Evolutionary conservation across 1,284 basidiomycete genomes (phyloP), one percentile per base, ranked within the genome.

Genomic region (Schizophyllum commune): DNA sequence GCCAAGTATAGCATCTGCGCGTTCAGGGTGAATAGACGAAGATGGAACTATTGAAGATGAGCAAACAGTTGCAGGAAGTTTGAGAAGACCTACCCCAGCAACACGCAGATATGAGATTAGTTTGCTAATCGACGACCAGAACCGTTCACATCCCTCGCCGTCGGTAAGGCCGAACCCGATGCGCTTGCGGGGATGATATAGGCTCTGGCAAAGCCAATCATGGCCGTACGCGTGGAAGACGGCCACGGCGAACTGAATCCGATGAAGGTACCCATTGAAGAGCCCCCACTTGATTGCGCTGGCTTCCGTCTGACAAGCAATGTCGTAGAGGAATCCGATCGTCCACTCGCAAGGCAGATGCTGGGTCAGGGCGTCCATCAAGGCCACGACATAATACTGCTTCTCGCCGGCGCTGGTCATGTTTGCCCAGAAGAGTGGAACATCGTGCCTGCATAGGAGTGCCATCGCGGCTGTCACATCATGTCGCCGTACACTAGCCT

Each of bases 141-240:
- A 68, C 6, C 66, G 22, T 58, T 75, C 72, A 62, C 70, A 72
- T 4, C 74, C 73, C 63, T 75, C 74, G 9, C 74, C 74, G 67
- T 75, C 68, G 1, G 70, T 64, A 3, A 72, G 60, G 0, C 73
- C 73, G 65, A 73, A 74, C 0, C 67, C 67, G 9, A 20, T 22
- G 32, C 70, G 59, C 27, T 68, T 67, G 5, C 71, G 61, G n/a
- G 73, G 73, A 59, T 74, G 68, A 58, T 71, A 74, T 4, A 69
- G 62, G 1, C 72, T 17, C 58, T 75, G 73, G 55, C 72, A 75
- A 0, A 67, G 61, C 72, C 70, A 74, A 22, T 69, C 64, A 58
- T 74, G 74, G 0, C 72, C 73, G 64, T 68, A 75, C 0, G 72
- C 72, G 67, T 75, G 73, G 54, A 75, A 70, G 1, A 73, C 67